A percentile compares a stretch with the other conserved stretches of the same genome.
phyloP scores from a whole-genome alignment of 257 asterid genomes.

The Rubia yunnanensis region DNA sequence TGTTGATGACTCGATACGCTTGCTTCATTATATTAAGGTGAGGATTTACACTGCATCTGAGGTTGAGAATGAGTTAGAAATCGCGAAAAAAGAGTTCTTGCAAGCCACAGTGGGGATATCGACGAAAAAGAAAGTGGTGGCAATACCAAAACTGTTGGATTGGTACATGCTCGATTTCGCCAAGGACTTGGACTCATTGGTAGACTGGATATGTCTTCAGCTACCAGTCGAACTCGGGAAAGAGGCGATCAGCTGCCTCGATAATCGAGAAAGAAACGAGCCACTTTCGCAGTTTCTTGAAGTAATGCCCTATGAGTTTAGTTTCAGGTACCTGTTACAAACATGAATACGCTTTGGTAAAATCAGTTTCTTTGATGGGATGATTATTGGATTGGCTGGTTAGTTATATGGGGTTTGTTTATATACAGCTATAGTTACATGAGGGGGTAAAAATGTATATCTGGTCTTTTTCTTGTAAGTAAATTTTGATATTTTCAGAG shows the following conservation, averaged over 20 bases:
- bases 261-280: constrained; percentile 33
- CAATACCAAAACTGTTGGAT: constrained; percentile 77
- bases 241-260: constrained; percentile 61
- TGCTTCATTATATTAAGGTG: constrained; percentile 35
- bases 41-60: constrained; percentile 63
- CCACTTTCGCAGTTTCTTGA: constrained; percentile 39
- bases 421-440: constrained; percentile 29
- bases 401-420: constrained; percentile 15
- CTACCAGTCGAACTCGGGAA: constrained; percentile 57
- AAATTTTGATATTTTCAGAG: constrained; percentile 17
- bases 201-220: constrained; percentile 86
- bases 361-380: constrained; percentile 10
- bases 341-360: constrained; percentile 30
- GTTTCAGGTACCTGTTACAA: constrained; percentile 72
- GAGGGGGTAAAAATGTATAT: constrained; percentile 23
- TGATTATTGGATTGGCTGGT: constrained; percentile 12
- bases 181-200: constrained; percentile 64
- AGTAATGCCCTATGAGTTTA: constrained; percentile 72
- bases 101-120: constrained; percentile 76
- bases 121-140: constrained; percentile 30
- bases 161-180: constrained; percentile 92
- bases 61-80: constrained; percentile 75
- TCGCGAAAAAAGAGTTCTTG: constrained; percentile 64
- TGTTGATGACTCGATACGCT: background rate
- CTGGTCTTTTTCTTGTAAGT: constrained; percentile 25